phyloP scores from a whole-genome alignment of 305 asterid genomes.

The Plantago coronopus region DNA sequence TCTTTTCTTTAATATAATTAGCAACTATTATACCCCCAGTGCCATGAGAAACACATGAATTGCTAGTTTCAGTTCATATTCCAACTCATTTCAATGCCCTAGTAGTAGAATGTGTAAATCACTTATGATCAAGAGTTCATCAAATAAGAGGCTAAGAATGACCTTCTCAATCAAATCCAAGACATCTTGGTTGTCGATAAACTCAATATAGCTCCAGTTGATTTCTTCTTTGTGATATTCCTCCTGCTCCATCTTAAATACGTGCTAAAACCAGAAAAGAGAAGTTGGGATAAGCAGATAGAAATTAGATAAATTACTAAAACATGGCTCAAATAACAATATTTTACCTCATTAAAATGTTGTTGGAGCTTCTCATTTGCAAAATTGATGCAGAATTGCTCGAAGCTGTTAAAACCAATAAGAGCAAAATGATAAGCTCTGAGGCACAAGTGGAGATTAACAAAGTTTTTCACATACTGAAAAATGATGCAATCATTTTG shows the following conservation, averaged over 20 bases:
- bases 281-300: constrained; percentile 20
- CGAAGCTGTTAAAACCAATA: constrained; percentile 58
- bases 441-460: constrained; percentile 15
- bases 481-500: neutral
- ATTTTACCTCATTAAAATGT: constrained; percentile 91
- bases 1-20: too few relatives aligned
- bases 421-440: constrained; percentile 28
- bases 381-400: constrained; percentile 97
- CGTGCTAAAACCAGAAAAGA: constrained; percentile 64
- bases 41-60: too few relatives aligned
- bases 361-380: constrained; percentile 99
- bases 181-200: constrained; percentile 98
- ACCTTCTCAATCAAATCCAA: constrained; percentile 97
- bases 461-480: neutral
- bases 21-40: too few relatives aligned
- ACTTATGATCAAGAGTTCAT: neutral
- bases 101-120: too few relatives aligned
- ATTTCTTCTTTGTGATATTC: constrained; percentile 88
- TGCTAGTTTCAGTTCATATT: too few relatives aligned
- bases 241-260: constrained; percentile 99
- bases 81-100: too few relatives aligned
- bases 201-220: constrained; percentile 98
- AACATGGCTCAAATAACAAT: constrained; percentile 20
- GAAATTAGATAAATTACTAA: constrained; percentile 21
- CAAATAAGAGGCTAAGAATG: constrained; percentile 20